Conservation (phyloP, 2,329 filamentous ascomycete species). For the Fusarium incarnatum region DNA sequence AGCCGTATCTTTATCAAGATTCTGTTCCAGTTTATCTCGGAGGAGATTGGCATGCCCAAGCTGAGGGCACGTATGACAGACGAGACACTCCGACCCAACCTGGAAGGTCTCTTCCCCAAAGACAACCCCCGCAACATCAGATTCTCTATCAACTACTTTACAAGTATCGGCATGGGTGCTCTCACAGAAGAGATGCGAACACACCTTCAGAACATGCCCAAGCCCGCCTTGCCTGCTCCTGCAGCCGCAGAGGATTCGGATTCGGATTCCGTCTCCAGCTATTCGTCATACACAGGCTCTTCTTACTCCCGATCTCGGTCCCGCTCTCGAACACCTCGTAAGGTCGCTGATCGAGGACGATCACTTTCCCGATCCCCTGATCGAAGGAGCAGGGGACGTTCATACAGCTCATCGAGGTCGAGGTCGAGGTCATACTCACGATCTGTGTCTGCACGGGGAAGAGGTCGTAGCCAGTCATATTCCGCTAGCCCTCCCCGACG, state of each 20-base stretch:
- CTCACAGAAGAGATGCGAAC: slow-evolving; percentile 97
- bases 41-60: slow-evolving; percentile 86
- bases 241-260: slow-evolving; percentile 68
- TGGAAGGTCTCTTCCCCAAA: slow-evolving; percentile 88
- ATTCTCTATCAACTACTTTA: slow-evolving; percentile 99
- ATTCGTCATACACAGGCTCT: slow-evolving; percentile 77
- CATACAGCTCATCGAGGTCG: slow-evolving; percentile 51
- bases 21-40: slow-evolving; percentile 89
- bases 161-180: slow-evolving; percentile 93
- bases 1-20: slow-evolving; percentile 99
- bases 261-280: slow-evolving; percentile 80
- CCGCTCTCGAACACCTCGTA: slow-evolving; percentile 55
- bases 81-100: slow-evolving; percentile 79
- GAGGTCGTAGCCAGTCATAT: slow-evolving; percentile 43
- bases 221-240: slow-evolving; percentile 79
- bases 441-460: slow-evolving; percentile 51
- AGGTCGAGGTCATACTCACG: slow-evolving; percentile 61
- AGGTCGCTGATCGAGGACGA: slow-evolving; percentile 44
- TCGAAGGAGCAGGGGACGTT: slow-evolving; percentile 42
- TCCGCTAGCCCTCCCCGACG: slow-evolving; percentile 50
- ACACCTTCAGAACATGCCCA: slow-evolving; percentile 87
- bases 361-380: slow-evolving; percentile 48
- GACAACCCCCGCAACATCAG: slow-evolving; percentile 91
- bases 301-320: slow-evolving; percentile 67
- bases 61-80: slow-evolving; percentile 82